phyloP scores from a whole-genome alignment of 257 asterid species.

The Solanum corneliomulleri region DNA sequence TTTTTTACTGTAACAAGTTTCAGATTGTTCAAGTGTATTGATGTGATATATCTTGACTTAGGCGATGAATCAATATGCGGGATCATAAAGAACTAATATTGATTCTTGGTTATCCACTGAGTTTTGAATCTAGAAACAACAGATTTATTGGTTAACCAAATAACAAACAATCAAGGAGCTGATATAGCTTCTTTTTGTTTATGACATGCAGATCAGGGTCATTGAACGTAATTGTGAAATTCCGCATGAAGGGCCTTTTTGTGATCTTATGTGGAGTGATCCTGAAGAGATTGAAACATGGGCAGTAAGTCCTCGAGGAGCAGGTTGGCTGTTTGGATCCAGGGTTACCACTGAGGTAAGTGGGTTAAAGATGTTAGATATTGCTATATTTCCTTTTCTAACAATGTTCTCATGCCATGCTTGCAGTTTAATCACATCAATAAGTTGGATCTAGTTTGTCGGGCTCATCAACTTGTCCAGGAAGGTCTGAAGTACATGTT shows the following conservation, averaged over 20 bases:
- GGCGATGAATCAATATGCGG: not conserved
- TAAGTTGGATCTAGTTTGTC: conserved; percentile 91
- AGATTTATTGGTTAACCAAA: not conserved
- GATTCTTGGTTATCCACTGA: not conserved
- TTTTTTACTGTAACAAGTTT: not conserved
- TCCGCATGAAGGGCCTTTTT: conserved; percentile 99
- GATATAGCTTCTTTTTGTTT: not conserved
- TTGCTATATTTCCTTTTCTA: not conserved
- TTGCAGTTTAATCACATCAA: conserved; percentile 93
- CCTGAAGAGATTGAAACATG: conserved; percentile 99
- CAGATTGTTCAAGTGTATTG: not conserved
- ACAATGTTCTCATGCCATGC: not conserved
- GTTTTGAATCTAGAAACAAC: not conserved
- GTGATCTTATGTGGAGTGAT: conserved; percentile 99
- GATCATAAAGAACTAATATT: not conserved
- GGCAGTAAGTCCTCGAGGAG: conserved; percentile 99
- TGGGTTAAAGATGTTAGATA: not conserved
- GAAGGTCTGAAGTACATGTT: conserved; percentile 98
- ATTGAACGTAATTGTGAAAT: conserved; percentile 91
- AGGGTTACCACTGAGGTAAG: conserved; percentile 92
- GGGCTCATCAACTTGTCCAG: conserved; percentile 99
- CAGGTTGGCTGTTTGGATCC: conserved; percentile 99
- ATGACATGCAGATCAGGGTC: conserved; percentile 62
- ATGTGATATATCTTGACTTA: not conserved
- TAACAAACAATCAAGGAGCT: not conserved